A percentile compares a stretch with the other conserved stretches of the same genome.
These are phyloP conservation scores for Tinospora cordifolia DNA, from an alignment of 164 flowering plant species.

Conservation along the genomic window DNA sequence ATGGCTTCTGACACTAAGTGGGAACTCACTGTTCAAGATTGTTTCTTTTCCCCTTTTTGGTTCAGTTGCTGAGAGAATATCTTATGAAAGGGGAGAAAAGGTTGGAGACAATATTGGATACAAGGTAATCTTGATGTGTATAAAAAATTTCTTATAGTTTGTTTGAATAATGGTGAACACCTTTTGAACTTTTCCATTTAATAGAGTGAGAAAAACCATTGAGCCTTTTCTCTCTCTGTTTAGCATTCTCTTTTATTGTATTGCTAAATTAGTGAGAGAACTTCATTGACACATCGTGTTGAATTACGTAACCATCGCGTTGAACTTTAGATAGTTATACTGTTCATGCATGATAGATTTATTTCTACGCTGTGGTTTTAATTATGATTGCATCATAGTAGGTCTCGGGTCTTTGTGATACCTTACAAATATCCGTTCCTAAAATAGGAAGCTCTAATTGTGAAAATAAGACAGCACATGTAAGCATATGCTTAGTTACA, in stretches of 20 bases:
- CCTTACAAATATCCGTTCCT: not conserved
- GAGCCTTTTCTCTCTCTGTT: not conserved
- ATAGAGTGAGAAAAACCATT: not conserved
- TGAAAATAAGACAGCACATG: not conserved
- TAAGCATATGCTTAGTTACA: not conserved
- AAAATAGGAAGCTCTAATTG: not conserved
- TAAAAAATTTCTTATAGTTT: not conserved
- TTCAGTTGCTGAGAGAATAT: constrained; percentile 88
- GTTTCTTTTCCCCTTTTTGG: constrained; percentile 4
- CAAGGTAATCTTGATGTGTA: constrained; percentile 48
- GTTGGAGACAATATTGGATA: constrained; percentile 82
- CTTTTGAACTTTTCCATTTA: not conserved
- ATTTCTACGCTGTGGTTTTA: not conserved
- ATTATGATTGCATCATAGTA: not conserved
- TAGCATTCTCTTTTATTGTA: too few relatives aligned
- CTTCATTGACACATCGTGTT: not conserved
- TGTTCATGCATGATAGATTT: not conserved
- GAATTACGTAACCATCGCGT: not conserved
- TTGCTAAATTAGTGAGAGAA: not conserved
- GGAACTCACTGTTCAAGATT: not conserved
- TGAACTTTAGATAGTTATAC: not conserved
- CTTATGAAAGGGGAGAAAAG: constrained; percentile 81
- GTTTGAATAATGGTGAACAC: not conserved
- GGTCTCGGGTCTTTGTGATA: not conserved
- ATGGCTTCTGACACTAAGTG: not conserved